Evolutionary conservation across 2,329 filamentous ascomycete genomes (phyloP).

Genomic region (Alternaria brassicicola): DNA sequence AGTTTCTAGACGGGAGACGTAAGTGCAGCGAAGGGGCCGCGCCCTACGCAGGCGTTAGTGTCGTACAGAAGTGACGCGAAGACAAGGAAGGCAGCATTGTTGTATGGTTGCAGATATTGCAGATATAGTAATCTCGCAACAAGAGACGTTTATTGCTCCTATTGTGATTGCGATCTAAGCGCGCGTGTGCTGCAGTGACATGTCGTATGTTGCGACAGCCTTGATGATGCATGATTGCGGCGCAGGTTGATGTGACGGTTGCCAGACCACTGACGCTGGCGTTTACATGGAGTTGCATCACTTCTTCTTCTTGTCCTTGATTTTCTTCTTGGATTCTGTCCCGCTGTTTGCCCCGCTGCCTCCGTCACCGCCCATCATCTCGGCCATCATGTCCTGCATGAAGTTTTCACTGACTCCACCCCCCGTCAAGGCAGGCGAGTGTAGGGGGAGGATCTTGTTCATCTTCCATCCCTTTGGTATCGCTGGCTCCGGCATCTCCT

Average conservation of each 20-base stretch:
- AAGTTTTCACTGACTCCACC: constrained; percentile 94
- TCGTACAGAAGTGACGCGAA: not conserved
- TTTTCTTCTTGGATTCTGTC: constrained; percentile 40
- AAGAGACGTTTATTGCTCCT: not conserved
- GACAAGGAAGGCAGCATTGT: not conserved
- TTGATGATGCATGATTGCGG: not conserved
- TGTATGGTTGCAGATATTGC: not conserved
- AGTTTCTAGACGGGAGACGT: not conserved
- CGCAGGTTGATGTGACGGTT: not conserved
- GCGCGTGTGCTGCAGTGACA: not conserved
- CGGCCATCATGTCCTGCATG: constrained; percentile 95
- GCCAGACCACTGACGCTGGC: not conserved
- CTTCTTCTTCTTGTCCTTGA: constrained; percentile 50
- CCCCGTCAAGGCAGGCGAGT: constrained; percentile 87
- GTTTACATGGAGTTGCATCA: constrained; percentile 17
- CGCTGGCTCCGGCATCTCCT: constrained; percentile 70
- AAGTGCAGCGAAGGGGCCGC: not conserved
- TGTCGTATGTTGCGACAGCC: not conserved
- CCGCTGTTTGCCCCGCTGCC: constrained; percentile 32
- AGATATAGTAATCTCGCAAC: not conserved
- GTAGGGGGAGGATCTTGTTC: constrained; percentile 79
- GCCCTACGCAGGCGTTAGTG: not conserved
- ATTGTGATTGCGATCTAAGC: not conserved
- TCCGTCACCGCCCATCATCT: constrained; percentile 68
- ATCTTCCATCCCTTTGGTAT: constrained; percentile 90